A percentile compares a stretch with the other conserved stretches of the same genome.
These are phyloP conservation scores for Colletotrichum abscissum DNA, from an alignment of 2,329 filamentous ascomycete genomes.

Conservation along the genomic window DNA sequence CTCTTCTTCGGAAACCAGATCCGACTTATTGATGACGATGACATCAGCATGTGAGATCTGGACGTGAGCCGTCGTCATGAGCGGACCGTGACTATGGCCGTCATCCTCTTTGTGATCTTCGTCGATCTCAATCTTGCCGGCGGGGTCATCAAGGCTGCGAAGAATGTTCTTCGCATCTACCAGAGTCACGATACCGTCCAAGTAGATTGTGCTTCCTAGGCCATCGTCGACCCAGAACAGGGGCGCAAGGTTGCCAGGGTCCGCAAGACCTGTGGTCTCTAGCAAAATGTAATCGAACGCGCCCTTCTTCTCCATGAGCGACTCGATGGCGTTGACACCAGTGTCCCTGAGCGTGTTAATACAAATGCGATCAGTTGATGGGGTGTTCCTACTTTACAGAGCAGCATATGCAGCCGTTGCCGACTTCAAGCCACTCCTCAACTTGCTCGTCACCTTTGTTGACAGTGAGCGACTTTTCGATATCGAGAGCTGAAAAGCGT, in stretches of 20 bases:
- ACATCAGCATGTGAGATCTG: conserved; percentile 98
- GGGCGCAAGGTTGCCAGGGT: conserved; percentile 94
- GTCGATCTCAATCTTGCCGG: conserved; percentile 57
- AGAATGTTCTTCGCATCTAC: conserved; percentile 96
- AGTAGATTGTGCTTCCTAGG: conserved; percentile 92
- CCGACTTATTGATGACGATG: conserved; percentile 92
- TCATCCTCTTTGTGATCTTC: conserved; percentile 49
- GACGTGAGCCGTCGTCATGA: conserved; percentile 92
- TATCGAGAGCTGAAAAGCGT: conserved; percentile 78
- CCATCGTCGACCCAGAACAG: conserved; percentile 99
- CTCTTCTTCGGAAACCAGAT: conserved; percentile 79
- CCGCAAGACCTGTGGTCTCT: conserved; percentile 94
- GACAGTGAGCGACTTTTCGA: conserved; percentile 95
- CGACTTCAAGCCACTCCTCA: conserved; percentile 94
- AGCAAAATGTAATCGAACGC: conserved; percentile 98
- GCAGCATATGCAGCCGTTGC: conserved; percentile 97
- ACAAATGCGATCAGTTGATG: not conserved
- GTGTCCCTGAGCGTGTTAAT: conserved; percentile 71
- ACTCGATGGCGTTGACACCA: conserved; percentile 94
- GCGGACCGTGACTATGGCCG: conserved; percentile 68
- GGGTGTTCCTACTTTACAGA: conserved; percentile 79
- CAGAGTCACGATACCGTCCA: conserved; percentile 95
- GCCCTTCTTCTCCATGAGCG: conserved; percentile 92
- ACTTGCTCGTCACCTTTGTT: conserved; percentile 85
- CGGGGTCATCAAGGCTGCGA: conserved; percentile 80